phyloP scores from a whole-genome alignment of 495 filamentous ascomycete genomes.

The Trichoderma parareesei region DNA sequence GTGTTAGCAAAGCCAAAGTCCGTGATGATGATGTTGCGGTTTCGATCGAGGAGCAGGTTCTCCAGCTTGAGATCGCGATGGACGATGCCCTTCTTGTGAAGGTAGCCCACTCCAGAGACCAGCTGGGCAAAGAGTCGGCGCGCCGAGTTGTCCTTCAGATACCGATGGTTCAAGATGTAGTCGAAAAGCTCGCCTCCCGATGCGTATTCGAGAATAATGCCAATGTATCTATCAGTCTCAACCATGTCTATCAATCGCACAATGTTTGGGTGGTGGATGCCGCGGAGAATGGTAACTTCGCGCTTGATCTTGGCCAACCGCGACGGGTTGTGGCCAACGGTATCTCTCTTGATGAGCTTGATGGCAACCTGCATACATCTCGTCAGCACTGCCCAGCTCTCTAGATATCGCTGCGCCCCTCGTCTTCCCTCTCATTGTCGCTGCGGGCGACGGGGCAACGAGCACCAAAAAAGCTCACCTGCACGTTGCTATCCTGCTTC shows the following conservation, averaged over 20 bases:
- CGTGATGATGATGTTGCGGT: constrained; percentile 98
- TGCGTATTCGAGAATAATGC: constrained; percentile 96
- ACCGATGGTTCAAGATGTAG: constrained; percentile 93
- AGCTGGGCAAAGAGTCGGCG: constrained; percentile 91
- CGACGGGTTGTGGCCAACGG: constrained; percentile 74
- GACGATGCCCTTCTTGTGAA: constrained; percentile 98
- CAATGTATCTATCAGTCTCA: constrained; percentile 90
- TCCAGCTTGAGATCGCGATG: constrained; percentile 97
- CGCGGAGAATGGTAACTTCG: constrained; percentile 84
- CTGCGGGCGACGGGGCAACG: neutral
- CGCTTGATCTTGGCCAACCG: constrained; percentile 94
- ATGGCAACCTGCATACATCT: constrained; percentile 68
- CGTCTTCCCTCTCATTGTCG: neutral
- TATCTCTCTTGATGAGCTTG: constrained; percentile 91
- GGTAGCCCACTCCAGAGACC: constrained; percentile 91
- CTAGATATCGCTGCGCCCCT: neutral
- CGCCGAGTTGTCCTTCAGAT: constrained; percentile 87
- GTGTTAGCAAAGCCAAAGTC: constrained; percentile 99
- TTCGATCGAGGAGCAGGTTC: constrained; percentile 90
- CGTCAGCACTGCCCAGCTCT: neutral
- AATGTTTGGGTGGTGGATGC: constrained; percentile 89
- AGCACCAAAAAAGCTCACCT: constrained; percentile 40
- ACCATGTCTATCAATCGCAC: constrained; percentile 97
- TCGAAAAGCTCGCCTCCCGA: constrained; percentile 97
- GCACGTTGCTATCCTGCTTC: constrained; percentile 87